Base-by-base conservation (phyloP, 1,284 basidiomycete genomes). In the Phlebopus sp. region DNA sequence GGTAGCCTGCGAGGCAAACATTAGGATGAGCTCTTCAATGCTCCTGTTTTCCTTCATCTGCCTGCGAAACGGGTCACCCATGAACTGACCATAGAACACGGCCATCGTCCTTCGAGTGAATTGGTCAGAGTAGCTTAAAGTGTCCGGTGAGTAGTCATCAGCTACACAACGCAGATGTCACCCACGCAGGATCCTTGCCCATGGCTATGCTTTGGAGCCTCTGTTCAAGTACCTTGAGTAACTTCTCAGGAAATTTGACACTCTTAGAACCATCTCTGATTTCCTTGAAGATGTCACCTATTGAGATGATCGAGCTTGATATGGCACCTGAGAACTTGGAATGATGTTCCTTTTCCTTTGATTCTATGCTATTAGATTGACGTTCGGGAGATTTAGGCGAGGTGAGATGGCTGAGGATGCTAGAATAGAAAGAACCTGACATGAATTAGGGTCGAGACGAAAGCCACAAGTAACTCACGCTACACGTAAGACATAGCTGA, bases 1-100 rank as follows among this genome's bases (percentile, higher is more conserved):
- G 1, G 90, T 92, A 4, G 93, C 90, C 37, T 92, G 85, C 2
- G 94, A 91, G 13, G 95, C 94, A 61, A 97, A 98, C 76, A 90
- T 88, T 44, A 99, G 77, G 53, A 99, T 96, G 50, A 99, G 83
- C 56, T 97, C 94, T 69, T 99, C 97, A 45, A 98, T 90, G 72
- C 96, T 97, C 40, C 97, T 79, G 60, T 93, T 95, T 67, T 97
- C 94, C 66, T 93, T 92, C 81, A 98, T 86, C 60, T 94, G 90
- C 36, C 82, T 79, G 53, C 89, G 83, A 72, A 95, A 95, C 27
- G 74, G 77, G 42, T 90, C 86, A 51, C 91, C 84, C 62, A 86
- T 86, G 67, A 92, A 90, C 55, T 90, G 88, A 5, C 87, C 87
- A 66, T 94, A 97, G 68, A 96, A 97, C 25, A 88, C 84, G 42